Conservation (phyloP, 192 early-diverging fungal species). For the Backusella tarrabulga region DNA sequence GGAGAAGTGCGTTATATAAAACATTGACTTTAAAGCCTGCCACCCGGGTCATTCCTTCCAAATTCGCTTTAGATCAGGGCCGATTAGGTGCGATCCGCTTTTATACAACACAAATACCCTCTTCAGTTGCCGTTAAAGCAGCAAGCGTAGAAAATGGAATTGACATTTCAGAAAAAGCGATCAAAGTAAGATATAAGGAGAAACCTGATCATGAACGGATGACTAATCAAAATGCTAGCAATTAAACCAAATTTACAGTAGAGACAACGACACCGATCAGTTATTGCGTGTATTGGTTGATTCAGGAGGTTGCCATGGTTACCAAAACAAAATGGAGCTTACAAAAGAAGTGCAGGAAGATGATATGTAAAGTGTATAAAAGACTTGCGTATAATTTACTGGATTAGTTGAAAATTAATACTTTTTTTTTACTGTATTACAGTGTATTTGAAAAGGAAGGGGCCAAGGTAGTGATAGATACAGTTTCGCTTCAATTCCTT, state of each 20-base stretch:
- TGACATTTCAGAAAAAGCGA: conserved; percentile 48
- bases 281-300: conserved; percentile 74
- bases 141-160: conserved; percentile 25
- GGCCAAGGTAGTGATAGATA: conserved; percentile 71
- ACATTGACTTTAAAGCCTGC: neutral
- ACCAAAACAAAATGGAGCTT: conserved; percentile 80
- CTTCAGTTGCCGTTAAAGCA: neutral
- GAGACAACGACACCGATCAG: conserved; percentile 48
- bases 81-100: conserved; percentile 9
- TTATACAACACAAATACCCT: conserved; percentile 5
- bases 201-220: neutral
- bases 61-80: neutral
- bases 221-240: conserved; percentile 37
- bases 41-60: neutral
- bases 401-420: neutral
- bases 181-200: conserved; percentile 34
- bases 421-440: conserved; percentile 23
- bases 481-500: conserved; percentile 69
- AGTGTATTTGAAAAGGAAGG: conserved; percentile 66
- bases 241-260: conserved; percentile 43
- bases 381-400: neutral
- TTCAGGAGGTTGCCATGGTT: conserved; percentile 87
- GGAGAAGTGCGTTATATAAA: neutral
- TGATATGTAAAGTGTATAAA: conserved; percentile 52
- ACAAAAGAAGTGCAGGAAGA: conserved; percentile 61